Evolutionary conservation across 1,284 basidiomycete genomes (phyloP), one percentile per base, ranked within the genome.

Genomic region (Sporisorium reilianum): DNA sequence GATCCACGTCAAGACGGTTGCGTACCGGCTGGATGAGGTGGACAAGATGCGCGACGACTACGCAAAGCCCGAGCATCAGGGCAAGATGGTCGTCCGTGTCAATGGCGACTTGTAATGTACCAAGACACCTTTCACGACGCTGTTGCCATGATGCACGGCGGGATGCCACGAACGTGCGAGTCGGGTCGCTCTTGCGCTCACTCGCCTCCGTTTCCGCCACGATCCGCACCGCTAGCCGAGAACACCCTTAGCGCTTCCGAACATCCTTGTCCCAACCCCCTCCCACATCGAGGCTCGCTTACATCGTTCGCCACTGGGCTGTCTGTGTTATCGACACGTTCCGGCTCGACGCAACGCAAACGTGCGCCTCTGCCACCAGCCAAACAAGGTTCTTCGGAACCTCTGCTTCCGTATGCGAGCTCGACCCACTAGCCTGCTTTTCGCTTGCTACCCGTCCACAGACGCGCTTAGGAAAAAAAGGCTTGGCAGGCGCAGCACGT

Each of bases 1-100:
- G 20, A 75, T 75, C 44, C 45, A 59, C 64, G 72, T 71, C 30
- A 63, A 64, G 45, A 68, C 73, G 22, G 66, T 65, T 30, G 69
- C 66, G 2, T 80, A 69, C 50, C 49, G 30, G 10, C 36, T 80
- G 26, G 64, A 79, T 26, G 54, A 80, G 16, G 73, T 77, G 32
- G 62, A 77, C 8, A 50, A 61, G 49, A 62, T 78, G 51, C 32
- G 40, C 14, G 55, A 53, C 1, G 70, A 75, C 25, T 79, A 77
- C 30, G 54, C 51, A 6, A 55, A 53, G 34, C 60, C 58, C 0
- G 26, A 50, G 5, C 63, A 77, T 34, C 64, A 64, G 48, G 77
- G 77, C 6, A 71, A 65, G 61, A 71, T 65, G 68, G 59, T 71
- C 12, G 18, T 65, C 3, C 45, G 51, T 25, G 54, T 65, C 41